Conservation (phyloP, 192 early-diverging fungal species). For the Linnemannia hyalina region DNA sequence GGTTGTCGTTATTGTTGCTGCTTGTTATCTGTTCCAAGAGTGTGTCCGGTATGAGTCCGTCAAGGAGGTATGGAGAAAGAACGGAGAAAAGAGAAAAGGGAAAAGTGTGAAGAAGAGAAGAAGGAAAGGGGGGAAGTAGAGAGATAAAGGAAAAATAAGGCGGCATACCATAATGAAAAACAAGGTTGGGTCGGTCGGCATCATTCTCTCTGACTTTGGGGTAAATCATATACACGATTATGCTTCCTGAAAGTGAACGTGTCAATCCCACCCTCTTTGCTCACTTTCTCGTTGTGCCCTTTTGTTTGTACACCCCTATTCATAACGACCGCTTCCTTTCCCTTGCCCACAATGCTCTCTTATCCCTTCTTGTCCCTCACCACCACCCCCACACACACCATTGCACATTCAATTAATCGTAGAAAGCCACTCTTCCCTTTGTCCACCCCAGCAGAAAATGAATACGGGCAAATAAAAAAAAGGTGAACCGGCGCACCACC, state of each 20-base stretch:
- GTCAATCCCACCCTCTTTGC: neutral
- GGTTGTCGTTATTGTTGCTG: neutral
- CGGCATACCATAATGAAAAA: neutral
- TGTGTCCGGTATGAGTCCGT: neutral
- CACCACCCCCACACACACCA: neutral
- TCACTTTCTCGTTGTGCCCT: neutral
- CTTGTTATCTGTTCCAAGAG: neutral
- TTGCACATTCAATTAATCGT: neutral
- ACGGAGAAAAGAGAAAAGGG: neutral
- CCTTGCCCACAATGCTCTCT: neutral
- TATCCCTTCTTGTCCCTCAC: neutral
- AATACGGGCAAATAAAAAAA: no score
- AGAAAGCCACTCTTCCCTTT: neutral
- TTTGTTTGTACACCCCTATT: neutral
- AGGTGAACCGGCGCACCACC: no score
- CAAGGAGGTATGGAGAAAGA: neutral
- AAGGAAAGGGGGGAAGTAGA: neutral
- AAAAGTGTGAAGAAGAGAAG: neutral
- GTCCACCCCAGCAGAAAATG: no score
- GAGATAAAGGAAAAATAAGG: neutral
- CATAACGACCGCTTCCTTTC: neutral
- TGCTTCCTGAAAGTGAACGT: slow-evolving; percentile 5
- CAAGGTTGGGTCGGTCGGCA: neutral
- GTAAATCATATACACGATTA: neutral
- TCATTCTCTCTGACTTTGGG: neutral